These are phyloP conservation scores for Cucurbitaria berberidis DNA, from an alignment of 2,329 filamentous ascomycete genomes.

Conservation along the genomic window DNA sequence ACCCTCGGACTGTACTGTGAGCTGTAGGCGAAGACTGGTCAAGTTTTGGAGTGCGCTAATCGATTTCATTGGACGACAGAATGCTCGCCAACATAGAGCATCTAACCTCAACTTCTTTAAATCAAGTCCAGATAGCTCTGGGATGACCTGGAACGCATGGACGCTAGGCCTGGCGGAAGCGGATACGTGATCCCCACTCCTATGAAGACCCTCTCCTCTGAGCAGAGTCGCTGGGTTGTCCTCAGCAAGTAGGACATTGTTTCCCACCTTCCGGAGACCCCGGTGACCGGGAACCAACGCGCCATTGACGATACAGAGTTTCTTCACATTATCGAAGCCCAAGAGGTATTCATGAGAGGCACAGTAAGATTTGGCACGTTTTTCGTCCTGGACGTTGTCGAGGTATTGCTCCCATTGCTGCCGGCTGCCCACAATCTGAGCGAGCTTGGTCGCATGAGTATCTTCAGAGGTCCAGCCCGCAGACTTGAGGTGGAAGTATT, in stretches of 20 bases:
- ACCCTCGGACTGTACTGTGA: background rate
- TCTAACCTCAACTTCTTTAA: constrained; percentile 7
- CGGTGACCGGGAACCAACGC: constrained; percentile 1
- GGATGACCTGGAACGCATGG: background rate
- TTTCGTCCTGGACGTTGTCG: constrained; percentile 10
- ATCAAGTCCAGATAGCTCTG: background rate
- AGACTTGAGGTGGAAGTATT: background rate
- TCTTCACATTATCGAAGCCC: constrained; percentile 4
- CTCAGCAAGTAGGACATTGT: background rate
- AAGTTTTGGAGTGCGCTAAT: background rate
- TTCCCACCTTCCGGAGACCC: background rate
- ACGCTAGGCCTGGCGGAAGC: background rate
- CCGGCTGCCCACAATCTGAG: constrained; percentile 2
- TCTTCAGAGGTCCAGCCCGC: background rate
- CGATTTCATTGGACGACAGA: background rate
- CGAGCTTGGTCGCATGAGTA: background rate
- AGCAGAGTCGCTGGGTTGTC: background rate
- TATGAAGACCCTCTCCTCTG: constrained; percentile 6
- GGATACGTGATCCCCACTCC: background rate
- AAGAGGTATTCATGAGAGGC: background rate
- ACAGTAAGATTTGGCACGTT: background rate
- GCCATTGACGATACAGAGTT: constrained; percentile 6
- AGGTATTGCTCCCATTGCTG: constrained; percentile 14
- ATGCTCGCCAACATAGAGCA: background rate
- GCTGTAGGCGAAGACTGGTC: constrained; percentile 5